These are phyloP conservation scores for Iris pallida DNA, from an alignment of 116 monocot genomes.

Conservation along the genomic window DNA sequence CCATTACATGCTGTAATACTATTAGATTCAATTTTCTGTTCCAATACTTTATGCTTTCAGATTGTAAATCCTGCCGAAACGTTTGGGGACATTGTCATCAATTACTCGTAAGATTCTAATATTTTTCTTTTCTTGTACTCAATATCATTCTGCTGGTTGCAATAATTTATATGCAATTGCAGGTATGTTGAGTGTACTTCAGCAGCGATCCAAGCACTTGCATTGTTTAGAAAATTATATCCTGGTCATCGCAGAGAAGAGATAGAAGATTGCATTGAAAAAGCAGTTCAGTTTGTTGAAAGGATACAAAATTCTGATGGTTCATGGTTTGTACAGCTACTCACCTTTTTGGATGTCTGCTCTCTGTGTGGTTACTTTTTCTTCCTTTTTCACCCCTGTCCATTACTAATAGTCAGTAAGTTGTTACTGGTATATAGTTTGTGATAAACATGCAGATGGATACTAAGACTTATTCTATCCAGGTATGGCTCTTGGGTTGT, in stretches of 20 bases:
- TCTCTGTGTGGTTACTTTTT: too few relatives aligned
- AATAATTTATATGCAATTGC: background rate
- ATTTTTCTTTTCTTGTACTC: background rate
- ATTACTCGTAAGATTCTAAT: constrained; percentile 31
- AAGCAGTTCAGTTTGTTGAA: constrained; percentile 23
- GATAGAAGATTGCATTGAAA: constrained; percentile 36
- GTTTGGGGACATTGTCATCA: constrained; percentile 32
- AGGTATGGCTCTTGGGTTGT: constrained; percentile 56
- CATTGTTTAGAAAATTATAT: constrained; percentile 26
- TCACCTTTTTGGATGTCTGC: too few relatives aligned
- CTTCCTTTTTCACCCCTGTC: too few relatives aligned
- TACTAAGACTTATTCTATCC: background rate
- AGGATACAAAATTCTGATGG: constrained; percentile 41
- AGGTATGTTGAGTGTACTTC: constrained; percentile 50
- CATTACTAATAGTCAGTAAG: background rate
- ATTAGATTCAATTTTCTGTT: too few relatives aligned
- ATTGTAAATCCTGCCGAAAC: constrained; percentile 42
- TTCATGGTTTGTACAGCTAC: constrained; percentile 35
- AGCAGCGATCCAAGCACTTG: constrained; percentile 29
- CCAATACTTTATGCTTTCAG: constrained; percentile 10
- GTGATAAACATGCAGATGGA: background rate
- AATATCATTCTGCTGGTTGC: background rate
- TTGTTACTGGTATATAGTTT: background rate
- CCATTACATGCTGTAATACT: too few relatives aligned
- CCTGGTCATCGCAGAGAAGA: constrained; percentile 33